Percentiles rank a stretch among this genome's conserved stretches.
Conservation (phyloP, 306 rosid species). For the Parietaria judaica region DNA sequence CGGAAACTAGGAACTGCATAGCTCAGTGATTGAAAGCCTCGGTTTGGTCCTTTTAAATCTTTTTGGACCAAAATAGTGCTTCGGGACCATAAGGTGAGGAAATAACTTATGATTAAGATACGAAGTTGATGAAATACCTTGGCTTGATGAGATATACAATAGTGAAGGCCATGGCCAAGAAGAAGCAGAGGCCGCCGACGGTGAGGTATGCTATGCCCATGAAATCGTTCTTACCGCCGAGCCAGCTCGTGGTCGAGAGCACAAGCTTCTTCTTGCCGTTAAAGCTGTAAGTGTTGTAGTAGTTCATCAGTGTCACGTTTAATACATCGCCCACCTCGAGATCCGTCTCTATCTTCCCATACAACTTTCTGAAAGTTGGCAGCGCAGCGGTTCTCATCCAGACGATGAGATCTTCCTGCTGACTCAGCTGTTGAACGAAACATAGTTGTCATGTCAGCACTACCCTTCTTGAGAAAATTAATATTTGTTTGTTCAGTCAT, state of each 20-base stretch:
- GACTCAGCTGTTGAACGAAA: conserved; percentile 50
- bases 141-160: conserved; percentile 80
- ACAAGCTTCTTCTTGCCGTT: conserved; percentile 72
- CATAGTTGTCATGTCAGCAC: conserved; percentile 22
- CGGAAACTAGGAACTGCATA: no score
- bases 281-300: conserved; percentile 65
- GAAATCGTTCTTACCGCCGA: conserved; percentile 77
- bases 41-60: no score
- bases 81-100: no score
- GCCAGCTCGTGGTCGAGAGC: conserved; percentile 68
- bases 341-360: conserved; percentile 64
- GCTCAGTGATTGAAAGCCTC: no score
- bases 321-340: conserved; percentile 34
- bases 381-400: conserved; percentile 86
- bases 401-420: conserved; percentile 72
- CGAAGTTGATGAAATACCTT: conserved; percentile 41
- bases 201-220: conserved; percentile 80
- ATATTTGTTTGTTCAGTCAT: no score
- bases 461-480: conserved; percentile 10
- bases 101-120: no score
- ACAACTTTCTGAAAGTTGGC: conserved; percentile 72
- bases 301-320: conserved; percentile 36
- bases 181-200: conserved; percentile 85
- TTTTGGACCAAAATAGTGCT: no score
- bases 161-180: conserved; percentile 71